phyloP scores from a whole-genome alignment of 2,329 filamentous ascomycete species.

The Fusarium transvaalense region DNA sequence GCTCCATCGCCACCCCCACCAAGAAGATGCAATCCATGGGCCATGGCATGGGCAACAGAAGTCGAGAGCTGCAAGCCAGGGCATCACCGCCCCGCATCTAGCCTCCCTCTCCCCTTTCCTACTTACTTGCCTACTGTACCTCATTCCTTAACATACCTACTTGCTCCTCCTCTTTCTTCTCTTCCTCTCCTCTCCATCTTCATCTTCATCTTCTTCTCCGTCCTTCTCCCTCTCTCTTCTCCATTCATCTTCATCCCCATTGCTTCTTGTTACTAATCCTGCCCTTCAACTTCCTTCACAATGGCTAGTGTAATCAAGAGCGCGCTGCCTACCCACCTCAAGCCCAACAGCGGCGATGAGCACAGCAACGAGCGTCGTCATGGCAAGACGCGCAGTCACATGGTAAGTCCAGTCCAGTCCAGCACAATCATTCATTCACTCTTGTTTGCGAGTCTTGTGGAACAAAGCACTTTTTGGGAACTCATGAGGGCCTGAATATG shows the following conservation, averaged over 20 bases:
- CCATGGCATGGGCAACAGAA: slow-evolving; percentile 4
- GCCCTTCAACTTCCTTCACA: slow-evolving; percentile 46
- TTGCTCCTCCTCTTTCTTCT: slow-evolving; percentile 16
- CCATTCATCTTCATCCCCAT: slow-evolving; percentile 4
- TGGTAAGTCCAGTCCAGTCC: slow-evolving; percentile 74
- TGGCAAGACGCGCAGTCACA: slow-evolving; percentile 87
- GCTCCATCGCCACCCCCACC: slow-evolving; percentile 44
- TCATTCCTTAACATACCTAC: slow-evolving; percentile 41
- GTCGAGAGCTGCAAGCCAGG: slow-evolving; percentile 27
- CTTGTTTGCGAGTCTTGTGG: background rate
- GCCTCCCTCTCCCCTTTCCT: slow-evolving; percentile 33
- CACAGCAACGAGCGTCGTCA: slow-evolving; percentile 73
- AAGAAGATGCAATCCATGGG: slow-evolving; percentile 18
- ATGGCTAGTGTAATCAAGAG: slow-evolving; percentile 81
- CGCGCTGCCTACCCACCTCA: slow-evolving; percentile 87
- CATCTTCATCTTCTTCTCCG: too few relatives aligned
- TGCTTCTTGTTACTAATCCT: slow-evolving; percentile 19
- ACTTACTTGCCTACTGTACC: slow-evolving; percentile 23
- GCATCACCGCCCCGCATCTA: slow-evolving; percentile 44
- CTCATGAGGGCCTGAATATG: background rate
- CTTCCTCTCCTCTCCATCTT: slow-evolving; percentile 13
- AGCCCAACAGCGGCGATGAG: slow-evolving; percentile 65
- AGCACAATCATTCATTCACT: background rate
- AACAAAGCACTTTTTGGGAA: background rate
- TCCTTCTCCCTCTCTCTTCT: background rate